phyloP scores from a whole-genome alignment of 495 filamentous ascomycete species.

The Neurospora sp. region DNA sequence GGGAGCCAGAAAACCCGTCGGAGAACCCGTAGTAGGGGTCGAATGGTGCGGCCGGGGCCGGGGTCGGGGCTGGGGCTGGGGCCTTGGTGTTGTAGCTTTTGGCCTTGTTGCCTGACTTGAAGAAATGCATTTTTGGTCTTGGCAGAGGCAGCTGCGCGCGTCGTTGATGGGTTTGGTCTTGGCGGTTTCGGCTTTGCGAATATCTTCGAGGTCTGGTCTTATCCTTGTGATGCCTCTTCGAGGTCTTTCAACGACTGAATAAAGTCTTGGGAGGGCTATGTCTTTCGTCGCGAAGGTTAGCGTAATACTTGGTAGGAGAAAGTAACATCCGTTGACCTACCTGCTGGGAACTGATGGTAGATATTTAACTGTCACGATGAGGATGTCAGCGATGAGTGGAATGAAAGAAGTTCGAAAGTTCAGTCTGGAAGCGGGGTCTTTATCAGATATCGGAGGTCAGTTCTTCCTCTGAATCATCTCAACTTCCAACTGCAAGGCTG shows the following conservation, averaged over 20 bases:
- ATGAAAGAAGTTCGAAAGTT: neutral
- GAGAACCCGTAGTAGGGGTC: neutral
- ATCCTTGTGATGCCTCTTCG: neutral
- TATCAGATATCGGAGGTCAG: neutral
- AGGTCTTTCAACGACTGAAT: neutral
- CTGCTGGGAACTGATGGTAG: neutral
- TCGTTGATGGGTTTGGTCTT: neutral
- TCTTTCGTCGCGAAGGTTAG: neutral
- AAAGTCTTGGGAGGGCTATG: neutral
- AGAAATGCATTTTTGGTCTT: neutral
- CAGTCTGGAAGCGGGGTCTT: neutral
- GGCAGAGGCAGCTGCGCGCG: neutral
- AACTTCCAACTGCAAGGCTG: neutral
- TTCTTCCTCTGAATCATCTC: neutral
- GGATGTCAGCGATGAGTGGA: neutral
- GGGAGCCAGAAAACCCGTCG: neutral
- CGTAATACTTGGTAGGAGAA: neutral
- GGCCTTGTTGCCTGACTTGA: neutral
- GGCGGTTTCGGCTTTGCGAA: neutral
- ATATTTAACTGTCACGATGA: neutral
- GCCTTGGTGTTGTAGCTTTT: neutral
- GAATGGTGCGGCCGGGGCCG: neutral
- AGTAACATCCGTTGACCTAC: neutral
- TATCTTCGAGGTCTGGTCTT: neutral
- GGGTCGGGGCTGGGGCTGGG: neutral